These are phyloP conservation scores for Pseudomassariella vexata DNA, from an alignment of 2,329 filamentous ascomycete genomes.

Conservation along the genomic window DNA sequence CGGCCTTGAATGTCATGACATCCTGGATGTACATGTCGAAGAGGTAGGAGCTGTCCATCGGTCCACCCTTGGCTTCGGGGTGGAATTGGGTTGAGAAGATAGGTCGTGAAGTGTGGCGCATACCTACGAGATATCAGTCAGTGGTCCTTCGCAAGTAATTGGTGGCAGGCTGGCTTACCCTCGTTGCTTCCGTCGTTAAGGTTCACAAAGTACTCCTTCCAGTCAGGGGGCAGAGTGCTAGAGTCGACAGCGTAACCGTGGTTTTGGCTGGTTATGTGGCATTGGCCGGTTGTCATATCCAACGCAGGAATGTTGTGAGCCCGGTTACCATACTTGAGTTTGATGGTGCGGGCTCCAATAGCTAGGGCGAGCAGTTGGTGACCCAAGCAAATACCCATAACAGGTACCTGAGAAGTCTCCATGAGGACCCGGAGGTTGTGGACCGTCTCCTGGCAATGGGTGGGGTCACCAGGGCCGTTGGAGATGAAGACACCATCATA, in stretches of 20 bases:
- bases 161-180: slow-evolving; percentile 38
- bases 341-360: slow-evolving; percentile 82
- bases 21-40: slow-evolving; percentile 96
- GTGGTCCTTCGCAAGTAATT: slow-evolving; percentile 4
- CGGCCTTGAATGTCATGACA: slow-evolving; percentile 83
- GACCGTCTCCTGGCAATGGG: slow-evolving; percentile 90
- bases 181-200: slow-evolving; percentile 97
- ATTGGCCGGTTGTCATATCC: slow-evolving; percentile 90
- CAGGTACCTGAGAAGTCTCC: slow-evolving; percentile 81
- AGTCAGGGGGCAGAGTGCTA: slow-evolving; percentile 73
- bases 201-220: slow-evolving; percentile 98
- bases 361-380: slow-evolving; percentile 94
- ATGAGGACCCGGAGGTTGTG: slow-evolving; percentile 89
- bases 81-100: slow-evolving; percentile 99
- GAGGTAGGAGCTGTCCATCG: slow-evolving; percentile 90
- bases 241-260: slow-evolving; percentile 95
- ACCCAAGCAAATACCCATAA: slow-evolving; percentile 97
- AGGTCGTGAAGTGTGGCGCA: slow-evolving; percentile 92
- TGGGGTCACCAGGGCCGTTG: slow-evolving; percentile 96
- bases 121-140: slow-evolving; percentile 40
- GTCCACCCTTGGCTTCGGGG: slow-evolving; percentile 94
- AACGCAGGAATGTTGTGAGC: slow-evolving; percentile 97
- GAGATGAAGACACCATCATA: slow-evolving; percentile 99
- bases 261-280: slow-evolving; percentile 98
- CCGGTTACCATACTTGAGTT: slow-evolving; percentile 98